Percentiles rank a stretch among this genome's conserved stretches.
These are phyloP conservation scores for Manihot esculenta DNA, from an alignment of 441 rosid genomes.

Conservation along the genomic window DNA sequence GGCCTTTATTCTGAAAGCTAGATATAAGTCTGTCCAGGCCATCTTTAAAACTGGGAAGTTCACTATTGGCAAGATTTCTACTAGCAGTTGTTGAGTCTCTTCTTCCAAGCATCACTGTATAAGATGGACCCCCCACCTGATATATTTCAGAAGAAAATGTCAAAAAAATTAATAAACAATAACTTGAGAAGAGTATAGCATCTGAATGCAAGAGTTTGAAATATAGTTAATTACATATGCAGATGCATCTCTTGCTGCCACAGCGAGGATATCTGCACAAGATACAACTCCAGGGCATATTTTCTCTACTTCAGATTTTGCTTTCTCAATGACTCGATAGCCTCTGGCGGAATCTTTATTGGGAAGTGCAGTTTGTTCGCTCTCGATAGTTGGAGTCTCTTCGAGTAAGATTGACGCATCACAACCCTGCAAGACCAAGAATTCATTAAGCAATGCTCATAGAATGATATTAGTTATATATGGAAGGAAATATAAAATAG, in stretches of 20 bases:
- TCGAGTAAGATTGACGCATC: conserved; percentile 58
- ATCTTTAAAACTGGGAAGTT: conserved; percentile 40
- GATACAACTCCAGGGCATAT: conserved; percentile 58
- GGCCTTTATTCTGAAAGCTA: conserved; percentile 41
- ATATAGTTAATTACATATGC: conserved; percentile 34
- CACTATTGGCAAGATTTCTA: conserved; percentile 27
- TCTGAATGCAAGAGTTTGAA: no score
- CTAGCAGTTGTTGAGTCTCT: conserved; percentile 52
- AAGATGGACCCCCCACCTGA: conserved; percentile 52
- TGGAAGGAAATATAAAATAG: no score
- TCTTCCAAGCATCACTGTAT: conserved; percentile 51
- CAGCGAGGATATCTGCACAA: conserved; percentile 58
- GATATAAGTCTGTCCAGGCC: conserved; percentile 34
- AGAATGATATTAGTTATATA: no score
- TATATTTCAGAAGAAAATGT: not conserved
- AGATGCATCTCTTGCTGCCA: conserved; percentile 64
- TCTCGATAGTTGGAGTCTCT: conserved; percentile 36
- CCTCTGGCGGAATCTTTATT: conserved; percentile 51
- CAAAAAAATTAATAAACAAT: no score
- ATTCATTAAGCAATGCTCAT: no score
- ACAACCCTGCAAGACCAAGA: conserved; percentile 40
- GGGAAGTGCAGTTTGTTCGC: conserved; percentile 41
- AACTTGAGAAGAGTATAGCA: no score
- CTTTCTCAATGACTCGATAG: conserved; percentile 45
- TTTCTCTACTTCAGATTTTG: conserved; percentile 45